Evolutionary conservation across 2,329 filamentous ascomycete genomes (phyloP), one percentile per base, ranked within the genome.

Genomic region (Sporothrix mexicana): DNA sequence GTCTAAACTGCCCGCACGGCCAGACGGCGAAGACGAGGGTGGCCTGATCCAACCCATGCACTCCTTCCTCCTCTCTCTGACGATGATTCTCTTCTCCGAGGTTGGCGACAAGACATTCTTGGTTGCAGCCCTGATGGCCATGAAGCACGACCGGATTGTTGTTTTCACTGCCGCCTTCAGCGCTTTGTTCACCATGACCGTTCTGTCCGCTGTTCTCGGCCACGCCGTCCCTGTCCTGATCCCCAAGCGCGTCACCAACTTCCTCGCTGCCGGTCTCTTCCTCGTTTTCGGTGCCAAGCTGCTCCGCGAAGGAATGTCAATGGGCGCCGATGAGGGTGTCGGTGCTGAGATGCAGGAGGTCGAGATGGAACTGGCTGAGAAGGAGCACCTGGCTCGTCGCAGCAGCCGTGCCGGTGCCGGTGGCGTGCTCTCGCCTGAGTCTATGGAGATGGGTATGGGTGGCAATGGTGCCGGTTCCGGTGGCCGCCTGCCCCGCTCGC

Each of bases 61-160:
- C 81, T 98, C 96, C 3, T 97, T 96, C 79, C 79, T 97, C 13
- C 90, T 98, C 45, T 97, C 96, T 17, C 90, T 98, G 74, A 95
- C 95, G 73, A 99, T 98, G 96, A 99, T 99, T 78, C 85, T 98
- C 75, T 92, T 98, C 78, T 98, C 95, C 64, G 96, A 99, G 81
- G 90, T 99, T 78, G 96, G 96, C 75, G 96, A 99, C 88, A 99
- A 99, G 84, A 99, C 96, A 0, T 99, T 99, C 85, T 87, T 99
- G 59, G 94, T 99, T 25, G 96, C 96, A 7, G 95, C 95, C 8
- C 88, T 99, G 20, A 99, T 99, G 96, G 96, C 96, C 13, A 99
- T 99, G 96, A 96, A 97, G 80, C 95, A 99, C 79, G 92, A 96
- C 75, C 92, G 96, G 70, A 85, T 97, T 76, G 88, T 98, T 13